These are phyloP conservation scores for Eimeria brunetti DNA, from an alignment of 169 alveolate species.

Conservation along the genomic window DNA sequence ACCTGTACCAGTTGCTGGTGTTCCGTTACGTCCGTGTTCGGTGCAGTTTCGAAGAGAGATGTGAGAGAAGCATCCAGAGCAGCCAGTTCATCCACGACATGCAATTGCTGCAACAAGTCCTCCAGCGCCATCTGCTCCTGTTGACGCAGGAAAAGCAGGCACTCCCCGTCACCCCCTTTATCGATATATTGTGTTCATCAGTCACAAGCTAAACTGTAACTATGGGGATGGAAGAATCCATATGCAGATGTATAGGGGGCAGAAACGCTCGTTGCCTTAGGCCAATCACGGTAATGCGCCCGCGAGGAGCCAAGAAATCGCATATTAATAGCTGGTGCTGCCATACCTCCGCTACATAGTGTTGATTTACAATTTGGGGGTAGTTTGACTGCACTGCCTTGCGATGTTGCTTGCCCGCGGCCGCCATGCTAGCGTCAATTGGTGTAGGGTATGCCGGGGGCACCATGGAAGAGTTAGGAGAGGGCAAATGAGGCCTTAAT, in stretches of 20 bases:
- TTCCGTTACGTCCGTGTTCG: conserved; percentile 71
- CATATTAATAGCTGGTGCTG: neutral
- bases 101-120: conserved; percentile 72
- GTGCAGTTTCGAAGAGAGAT: conserved; percentile 68
- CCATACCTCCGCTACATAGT: conserved; percentile 45
- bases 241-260: neutral
- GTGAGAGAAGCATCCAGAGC: conserved; percentile 51
- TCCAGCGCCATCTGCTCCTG: conserved; percentile 66
- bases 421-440: conserved; percentile 59
- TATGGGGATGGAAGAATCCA: neutral
- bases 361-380: conserved; percentile 27
- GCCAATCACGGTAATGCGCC: neutral
- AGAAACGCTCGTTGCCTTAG: neutral
- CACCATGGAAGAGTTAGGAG: conserved; percentile 60
- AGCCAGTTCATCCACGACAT: conserved; percentile 59
- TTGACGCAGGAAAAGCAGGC: conserved; percentile 4
- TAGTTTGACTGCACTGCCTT: conserved; percentile 16
- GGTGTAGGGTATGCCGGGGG: conserved; percentile 69
- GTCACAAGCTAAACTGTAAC: neutral
- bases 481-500: neutral
- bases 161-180: neutral
- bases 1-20: conserved; percentile 80
- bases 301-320: neutral
- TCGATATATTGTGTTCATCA: neutral
- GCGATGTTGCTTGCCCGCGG: conserved; percentile 54